phyloP scores from a whole-genome alignment of 352 stramenopile species.

The Heterotrichella gracilis region DNA sequence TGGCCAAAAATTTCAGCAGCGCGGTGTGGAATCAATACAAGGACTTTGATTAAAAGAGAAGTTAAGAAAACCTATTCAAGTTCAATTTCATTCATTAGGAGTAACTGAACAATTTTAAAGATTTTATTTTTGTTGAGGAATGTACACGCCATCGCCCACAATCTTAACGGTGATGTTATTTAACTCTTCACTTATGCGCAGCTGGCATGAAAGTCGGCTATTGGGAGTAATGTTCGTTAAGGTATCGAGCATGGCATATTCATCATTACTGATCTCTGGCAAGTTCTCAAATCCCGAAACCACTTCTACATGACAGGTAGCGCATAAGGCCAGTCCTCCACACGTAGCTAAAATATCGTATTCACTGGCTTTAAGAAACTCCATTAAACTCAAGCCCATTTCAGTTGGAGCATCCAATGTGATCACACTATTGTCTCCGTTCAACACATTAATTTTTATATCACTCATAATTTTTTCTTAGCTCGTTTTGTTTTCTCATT shows the following conservation, averaged over 20 bases:
- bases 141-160: neutral
- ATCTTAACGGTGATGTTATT: neutral
- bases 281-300: neutral
- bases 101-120: neutral
- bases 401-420: neutral
- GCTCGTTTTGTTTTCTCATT: neutral
- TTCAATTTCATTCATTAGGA: no score
- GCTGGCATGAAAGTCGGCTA: neutral
- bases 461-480: neutral
- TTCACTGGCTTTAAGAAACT: neutral
- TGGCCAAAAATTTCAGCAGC: neutral
- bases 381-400: neutral
- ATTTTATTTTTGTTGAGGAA: neutral
- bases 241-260: constrained; percentile 1
- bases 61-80: no score
- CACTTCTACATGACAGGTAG: constrained; percentile 3
- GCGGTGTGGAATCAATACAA: neutral
- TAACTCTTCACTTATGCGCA: neutral
- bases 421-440: neutral
- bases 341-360: neutral
- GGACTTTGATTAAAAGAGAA: constrained; percentile 3
- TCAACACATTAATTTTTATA: neutral
- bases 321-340: neutral
- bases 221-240: neutral
- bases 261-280: neutral